phyloP scores from a whole-genome alignment of 192 early-diverging fungal species.

The Allomyces arbusculus region DNA sequence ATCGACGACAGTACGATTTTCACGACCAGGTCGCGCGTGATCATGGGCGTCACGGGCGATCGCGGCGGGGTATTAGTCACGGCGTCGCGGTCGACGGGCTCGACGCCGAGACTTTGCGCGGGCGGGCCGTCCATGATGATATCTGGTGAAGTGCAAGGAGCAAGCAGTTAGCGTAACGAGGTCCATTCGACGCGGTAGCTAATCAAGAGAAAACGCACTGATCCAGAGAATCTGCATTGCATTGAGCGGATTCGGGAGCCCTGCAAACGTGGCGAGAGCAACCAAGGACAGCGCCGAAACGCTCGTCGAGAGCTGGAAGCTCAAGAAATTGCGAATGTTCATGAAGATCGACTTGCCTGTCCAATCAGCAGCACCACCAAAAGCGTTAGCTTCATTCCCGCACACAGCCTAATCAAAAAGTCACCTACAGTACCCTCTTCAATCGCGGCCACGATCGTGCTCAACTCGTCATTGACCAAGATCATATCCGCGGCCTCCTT shows the following conservation, averaged over 20 bases:
- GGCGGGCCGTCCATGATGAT: constrained; percentile 97
- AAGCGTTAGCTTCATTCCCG: not conserved
- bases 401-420: not conserved
- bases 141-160: constrained; percentile 25
- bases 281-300: constrained; percentile 76
- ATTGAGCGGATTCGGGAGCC: constrained; percentile 76
- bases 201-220: constrained; percentile 31
- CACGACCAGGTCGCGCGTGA: constrained; percentile 45
- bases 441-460: constrained; percentile 77
- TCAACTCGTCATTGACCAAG: constrained; percentile 87
- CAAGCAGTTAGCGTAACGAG: not conserved
- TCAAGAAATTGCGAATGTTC: constrained; percentile 93
- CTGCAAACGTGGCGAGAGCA: constrained; percentile 65
- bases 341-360: constrained; percentile 86
- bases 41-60: constrained; percentile 50
- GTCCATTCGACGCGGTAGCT: not conserved
- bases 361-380: not conserved
- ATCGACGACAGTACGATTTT: constrained; percentile 59
- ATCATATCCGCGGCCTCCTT: constrained; percentile 97
- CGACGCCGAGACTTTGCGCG: constrained; percentile 91
- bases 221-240: constrained; percentile 99
- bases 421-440: constrained; percentile 52
- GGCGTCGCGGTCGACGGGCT: constrained; percentile 74
- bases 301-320: constrained; percentile 89
- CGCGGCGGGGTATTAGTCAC: constrained; percentile 70